Evolutionary conservation across 2,329 filamentous ascomycete species (phyloP).

Genomic region (Botrytis fabae): DNA sequence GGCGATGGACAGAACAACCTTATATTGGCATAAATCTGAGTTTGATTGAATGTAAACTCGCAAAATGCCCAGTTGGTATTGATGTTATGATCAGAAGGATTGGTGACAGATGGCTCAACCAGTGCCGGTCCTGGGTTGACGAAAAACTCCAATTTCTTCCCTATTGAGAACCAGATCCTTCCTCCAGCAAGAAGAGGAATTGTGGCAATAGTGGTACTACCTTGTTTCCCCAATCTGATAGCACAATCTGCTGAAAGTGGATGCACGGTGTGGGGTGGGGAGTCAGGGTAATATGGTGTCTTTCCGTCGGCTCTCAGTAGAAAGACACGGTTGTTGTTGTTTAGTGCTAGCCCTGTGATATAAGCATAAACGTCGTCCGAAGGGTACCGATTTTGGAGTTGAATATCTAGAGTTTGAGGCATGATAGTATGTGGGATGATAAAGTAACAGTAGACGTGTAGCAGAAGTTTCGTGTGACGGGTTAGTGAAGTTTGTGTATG

Average conservation of each 20-base stretch:
- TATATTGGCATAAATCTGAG: constrained; percentile 67
- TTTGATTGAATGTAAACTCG: constrained; percentile 66
- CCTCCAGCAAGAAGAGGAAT: constrained; percentile 71
- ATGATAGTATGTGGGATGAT: background rate
- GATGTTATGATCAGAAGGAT: constrained; percentile 63
- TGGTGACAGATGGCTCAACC: constrained; percentile 73
- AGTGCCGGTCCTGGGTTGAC: constrained; percentile 68
- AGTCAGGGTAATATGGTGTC: constrained; percentile 64
- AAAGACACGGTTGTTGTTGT: constrained; percentile 59
- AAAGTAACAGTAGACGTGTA: background rate
- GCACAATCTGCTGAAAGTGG: constrained; percentile 58
- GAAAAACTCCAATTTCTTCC: constrained; percentile 62
- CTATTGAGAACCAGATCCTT: constrained; percentile 69
- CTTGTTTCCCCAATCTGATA: constrained; percentile 63
- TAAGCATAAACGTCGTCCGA: constrained; percentile 65
- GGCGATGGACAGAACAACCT: constrained; percentile 2
- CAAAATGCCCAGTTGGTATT: constrained; percentile 64
- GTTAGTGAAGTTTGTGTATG: background rate
- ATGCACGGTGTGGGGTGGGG: constrained; percentile 52
- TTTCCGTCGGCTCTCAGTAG: constrained; percentile 66
- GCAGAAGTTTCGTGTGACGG: background rate
- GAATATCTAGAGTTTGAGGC: constrained; percentile 51
- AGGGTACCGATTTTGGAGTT: constrained; percentile 64
- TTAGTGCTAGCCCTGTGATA: constrained; percentile 66
- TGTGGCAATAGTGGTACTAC: constrained; percentile 58